Evolutionary conservation across 1,284 basidiomycete species (phyloP), one percentile per base, ranked within the genome.

Genomic region (Neotropicomus parvogracilis): DNA sequence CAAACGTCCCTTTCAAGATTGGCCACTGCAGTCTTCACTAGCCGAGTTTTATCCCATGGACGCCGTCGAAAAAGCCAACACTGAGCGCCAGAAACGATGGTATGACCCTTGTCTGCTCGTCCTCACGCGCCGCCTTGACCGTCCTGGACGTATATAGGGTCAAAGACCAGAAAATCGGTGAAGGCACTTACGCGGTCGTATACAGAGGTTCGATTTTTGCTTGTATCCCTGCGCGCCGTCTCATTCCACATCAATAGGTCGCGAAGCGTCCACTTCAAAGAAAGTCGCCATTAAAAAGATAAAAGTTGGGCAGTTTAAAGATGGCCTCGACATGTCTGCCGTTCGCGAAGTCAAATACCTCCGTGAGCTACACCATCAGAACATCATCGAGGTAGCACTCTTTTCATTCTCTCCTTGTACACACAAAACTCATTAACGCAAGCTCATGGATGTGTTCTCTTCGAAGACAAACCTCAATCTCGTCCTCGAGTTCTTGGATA

Each of bases 261-360:
- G 79, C 52, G 85, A 94, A 59, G 73, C 79, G 16, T 72, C 80
- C 1, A 89, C 86, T 1, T 79, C 79, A 12, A 71, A 82, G 13
- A 87, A 88, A 69, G 83, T 98, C 6, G 97, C 97, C 45, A 97
- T 99, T 65, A 99, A 99, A 75, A 99, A 99, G 70, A 95, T 97
- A 64, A 97, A 97, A 66, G 88, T 94, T 14, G 93, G 95, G 19
- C 87, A 93, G 63, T 93, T 97, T 77, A 97, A 95, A 66, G 95
- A 99, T 70, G 97, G 97, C 9, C 78, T 99, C 45, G 97, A 99
- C 71, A 97, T 99, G 88, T 97, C 94, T 53, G 97, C 97, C 40
- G 86, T 99, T 53, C 86, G 97, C 33, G 97, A 99, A 71, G 95
- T 99, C 63, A 97, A 97, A 69, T 98, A 95, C 66, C 74, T 99